phyloP scores from a whole-genome alignment of 257 asterid genomes.

The Penstemon eatonii region DNA sequence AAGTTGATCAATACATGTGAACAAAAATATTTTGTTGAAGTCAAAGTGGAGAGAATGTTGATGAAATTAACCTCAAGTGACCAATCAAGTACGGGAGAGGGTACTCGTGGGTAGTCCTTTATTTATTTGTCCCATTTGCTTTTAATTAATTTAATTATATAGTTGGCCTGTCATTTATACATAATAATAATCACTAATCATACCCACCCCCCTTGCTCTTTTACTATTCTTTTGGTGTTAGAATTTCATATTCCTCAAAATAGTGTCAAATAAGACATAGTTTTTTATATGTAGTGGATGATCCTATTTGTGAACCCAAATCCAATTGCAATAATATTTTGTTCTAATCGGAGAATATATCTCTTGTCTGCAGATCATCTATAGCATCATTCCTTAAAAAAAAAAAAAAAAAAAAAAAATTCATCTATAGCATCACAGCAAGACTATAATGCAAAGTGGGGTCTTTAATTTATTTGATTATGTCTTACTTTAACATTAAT shows the following conservation, averaged over 20 bases:
- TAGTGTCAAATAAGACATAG: no score
- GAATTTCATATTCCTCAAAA: not conserved
- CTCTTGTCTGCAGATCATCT: constrained; percentile 29
- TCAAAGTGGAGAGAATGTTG: no score
- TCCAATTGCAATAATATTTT: constrained; percentile 8
- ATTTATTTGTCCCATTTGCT: not conserved
- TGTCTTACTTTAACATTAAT: constrained; percentile 22
- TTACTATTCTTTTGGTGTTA: no score
- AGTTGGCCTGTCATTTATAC: not conserved
- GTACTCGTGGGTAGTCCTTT: not conserved
- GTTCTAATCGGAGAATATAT: constrained; percentile 28
- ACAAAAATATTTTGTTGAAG: no score
- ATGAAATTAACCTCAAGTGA: no score
- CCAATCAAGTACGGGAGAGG: not conserved
- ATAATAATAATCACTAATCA: not conserved
- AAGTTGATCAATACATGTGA: no score
- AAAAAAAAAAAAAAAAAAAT: no score
- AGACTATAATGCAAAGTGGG: constrained; percentile 26
- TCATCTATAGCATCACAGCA: not conserved
- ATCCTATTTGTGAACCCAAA: not conserved
- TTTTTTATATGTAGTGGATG: not conserved
- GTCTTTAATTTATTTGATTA: constrained; percentile 19
- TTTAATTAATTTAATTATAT: not conserved
- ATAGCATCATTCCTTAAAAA: constrained; percentile 3
- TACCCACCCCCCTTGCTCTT: not conserved